Evolutionary conservation across 495 filamentous ascomycete species (phyloP), one percentile per base, ranked within the genome.

Genomic region (Pseudomonodictys pantanalensis): DNA sequence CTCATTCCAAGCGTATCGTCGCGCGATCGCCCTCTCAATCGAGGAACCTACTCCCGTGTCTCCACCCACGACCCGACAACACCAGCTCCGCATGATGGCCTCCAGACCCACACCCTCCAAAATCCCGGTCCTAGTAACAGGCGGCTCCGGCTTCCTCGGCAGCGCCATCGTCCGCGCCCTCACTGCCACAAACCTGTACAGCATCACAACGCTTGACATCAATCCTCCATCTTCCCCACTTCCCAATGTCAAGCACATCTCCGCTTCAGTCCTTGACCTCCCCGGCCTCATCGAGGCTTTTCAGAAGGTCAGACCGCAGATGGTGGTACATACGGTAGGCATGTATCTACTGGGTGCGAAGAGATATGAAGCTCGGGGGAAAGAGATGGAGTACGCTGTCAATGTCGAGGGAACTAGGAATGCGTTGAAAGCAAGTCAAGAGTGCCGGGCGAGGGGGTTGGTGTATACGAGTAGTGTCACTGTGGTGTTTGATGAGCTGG

Each of bases 401-500:
- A 80, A 78, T 60, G 68, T 77, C 42, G 62, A 68, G 47, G 78
- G 78, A 12, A 77, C 78, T 17, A 67, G 57, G 24, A 74, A 79
- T 65, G 55, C 78, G 10, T 65, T 79, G 11, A 52, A 68, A 7
- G 73, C 71, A 18, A 62, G 73, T 0, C 58, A 66, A 49, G 61
- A 64, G 7, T 44, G 62, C 17, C 67, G 68, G 2, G 77, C 75
- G 11, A 62, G 65, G 43, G 73, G 67, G 2, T 71, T 81, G 33
- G 66, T 80, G 52, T 75, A 73, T 62, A 81, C 78, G 28, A 80
- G 78, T 56, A 79, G 70, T 58, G 83, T 79, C 59, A 80, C 79
- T 22, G 77, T 79, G 38, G 71, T 82, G 46, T 78, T 75, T 12
- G 83, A 86, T 69, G 77, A 85, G 60, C 66, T 82, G 67, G 69